These are phyloP conservation scores for Cercospora zeae-maydis DNA, from an alignment of 2,329 filamentous ascomycete species.

Conservation along the genomic window DNA sequence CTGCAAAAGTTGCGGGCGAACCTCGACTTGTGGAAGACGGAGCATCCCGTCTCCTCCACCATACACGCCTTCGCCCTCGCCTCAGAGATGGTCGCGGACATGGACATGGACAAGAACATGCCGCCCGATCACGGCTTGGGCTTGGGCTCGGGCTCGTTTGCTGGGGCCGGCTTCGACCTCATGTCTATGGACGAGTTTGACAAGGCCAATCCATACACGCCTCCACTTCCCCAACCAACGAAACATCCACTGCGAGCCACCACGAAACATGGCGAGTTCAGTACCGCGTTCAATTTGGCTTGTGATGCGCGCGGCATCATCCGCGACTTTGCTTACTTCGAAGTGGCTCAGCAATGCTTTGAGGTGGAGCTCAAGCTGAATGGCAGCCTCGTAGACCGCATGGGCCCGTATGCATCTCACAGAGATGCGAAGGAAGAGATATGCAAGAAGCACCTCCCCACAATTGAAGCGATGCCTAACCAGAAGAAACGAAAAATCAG, in stretches of 20 bases:
- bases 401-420: conserved; percentile 38
- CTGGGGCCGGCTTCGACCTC: conserved; percentile 10
- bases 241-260: conserved; percentile 3
- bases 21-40: neutral
- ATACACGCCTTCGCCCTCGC: neutral
- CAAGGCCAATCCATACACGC: conserved; percentile 22
- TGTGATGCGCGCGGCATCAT: conserved; percentile 22
- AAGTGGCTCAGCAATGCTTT: conserved; percentile 18
- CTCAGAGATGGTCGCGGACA: neutral
- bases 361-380: conserved; percentile 16
- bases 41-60: neutral
- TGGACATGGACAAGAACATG: conserved; percentile 11
- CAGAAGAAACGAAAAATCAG: conserved; percentile 28
- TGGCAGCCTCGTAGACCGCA: conserved; percentile 19
- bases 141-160: conserved; percentile 1
- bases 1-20: neutral
- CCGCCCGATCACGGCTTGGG: conserved; percentile 3
- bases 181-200: conserved; percentile 25
- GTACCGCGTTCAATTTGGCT: conserved; percentile 16
- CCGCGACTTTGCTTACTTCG: conserved; percentile 16
- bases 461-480: conserved; percentile 11
- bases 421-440: conserved; percentile 44
- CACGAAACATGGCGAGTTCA: conserved; percentile 13
- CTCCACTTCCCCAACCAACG: conserved; percentile 15
- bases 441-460: conserved; percentile 27